Base-by-base conservation (phyloP, 139 green algal genomes). In the Limnomonas spitsbergensis region DNA sequence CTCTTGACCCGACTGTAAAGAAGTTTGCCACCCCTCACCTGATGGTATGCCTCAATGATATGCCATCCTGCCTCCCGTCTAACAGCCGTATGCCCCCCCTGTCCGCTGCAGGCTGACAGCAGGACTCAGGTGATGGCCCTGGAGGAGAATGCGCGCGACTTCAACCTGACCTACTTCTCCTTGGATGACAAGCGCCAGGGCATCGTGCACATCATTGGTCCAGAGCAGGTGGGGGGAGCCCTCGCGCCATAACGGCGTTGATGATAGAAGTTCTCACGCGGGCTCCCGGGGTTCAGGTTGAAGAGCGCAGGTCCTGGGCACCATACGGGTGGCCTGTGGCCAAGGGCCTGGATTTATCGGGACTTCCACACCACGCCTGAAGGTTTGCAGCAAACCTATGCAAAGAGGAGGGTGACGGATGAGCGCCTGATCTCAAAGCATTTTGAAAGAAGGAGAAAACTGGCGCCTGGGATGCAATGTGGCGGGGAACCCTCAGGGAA, bases 141-240 rank as follows among this genome's bases (percentile, higher is more conserved):
- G 35, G 68, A 74, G 68, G 68, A 74, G 36, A 74, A 74, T 32
- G 68, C 42, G 35, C 9, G 26, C 29, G 68, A 42, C 36, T 74
- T 74, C 68, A 74, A 74, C 35, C 68, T 74, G 35, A 74, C 68
- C 6, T 74, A 74, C 68, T 74, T 53, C 66, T 36, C 39, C 27
- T 35, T 77, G 39, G 70, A 77, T 32, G 70, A 77, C 70, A 77
- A 77, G 40, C 70, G 70, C 29, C 70, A 77, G 70, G 70, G 70
- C 39, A 77, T 77, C 26, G 70, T 77, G 39, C 40, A 66, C 40
- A 77, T 77, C 70, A 77, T 77, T 40, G 70, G 70, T 27, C 70
- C 70, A 24, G 40, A 77, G 40, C 70, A 77, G 68, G 68, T 75
- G 68, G 20, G 36, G n/a, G 47, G 14, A 24, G 24, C 47, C 20